Evolutionary conservation across 768 basidiomycete species (phyloP), one percentile per base, ranked within the genome.

Genomic region (Solioccasus polychromus): DNA sequence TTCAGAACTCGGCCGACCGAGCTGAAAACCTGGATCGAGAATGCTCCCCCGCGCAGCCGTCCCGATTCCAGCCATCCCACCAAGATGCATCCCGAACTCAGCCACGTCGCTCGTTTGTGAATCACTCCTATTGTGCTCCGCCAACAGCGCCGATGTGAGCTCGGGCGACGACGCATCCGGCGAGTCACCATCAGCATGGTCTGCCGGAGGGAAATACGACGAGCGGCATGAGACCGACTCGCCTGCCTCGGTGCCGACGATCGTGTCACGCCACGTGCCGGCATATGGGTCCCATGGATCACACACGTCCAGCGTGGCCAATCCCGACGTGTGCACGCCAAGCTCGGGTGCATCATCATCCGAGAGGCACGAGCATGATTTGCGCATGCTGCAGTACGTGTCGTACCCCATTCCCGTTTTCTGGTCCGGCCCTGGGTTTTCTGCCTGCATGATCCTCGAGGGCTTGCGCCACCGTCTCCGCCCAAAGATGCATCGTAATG

Each of bases 401-500:
- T 48, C 54, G n/a, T 51, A 49, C 36, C 49, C 52, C 28, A 41
- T 44, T 50, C n/a, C n/a, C n/a, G n/a, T n/a, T n/a, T 48, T 50
- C 20, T 26, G 39, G 17, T 50, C 39, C 10, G 32, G 22, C 20
- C 59, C 47, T 39, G n/a, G n/a, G n/a, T n/a, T 26, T 26, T 26
- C 26, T 26, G 26, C 11, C 11, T 26, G 26, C 6, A 6, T 11
- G 6, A 6, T 26, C 26, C 26, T 34, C 36, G 52, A 32, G 15
- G 45, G 50, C 19, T 50, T 42, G 34, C 59, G 52, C 50, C 63
- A 71, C 47, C 64, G 58, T 44, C 74, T 68, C 40, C 75, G 68
- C 19, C 68, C 61, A 35, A 78, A 25, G 43, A 76, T 64, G 72
- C 77, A 85, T 28, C 85, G 67, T 32, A 77, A 12, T 1, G 63